Evolutionary conservation across 1,139 yeast genomes (phyloP).

Genomic region (Blastobotrys buckinghamii): DNA sequence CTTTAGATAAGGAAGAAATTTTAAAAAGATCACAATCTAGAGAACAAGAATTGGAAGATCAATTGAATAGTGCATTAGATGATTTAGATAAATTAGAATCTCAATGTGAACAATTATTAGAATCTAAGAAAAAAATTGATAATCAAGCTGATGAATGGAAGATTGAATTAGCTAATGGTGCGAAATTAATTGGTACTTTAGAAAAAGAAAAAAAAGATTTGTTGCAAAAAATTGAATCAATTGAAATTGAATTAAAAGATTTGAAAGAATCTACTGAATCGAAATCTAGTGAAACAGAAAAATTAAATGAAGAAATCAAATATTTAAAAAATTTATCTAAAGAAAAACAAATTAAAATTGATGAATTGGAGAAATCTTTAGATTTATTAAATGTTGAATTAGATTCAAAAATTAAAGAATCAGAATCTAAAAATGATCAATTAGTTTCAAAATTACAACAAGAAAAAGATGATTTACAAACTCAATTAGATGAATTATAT

Average conservation of each 20-base stretch:
- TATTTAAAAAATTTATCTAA: constrained; percentile 21
- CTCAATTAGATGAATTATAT: constrained; percentile 36
- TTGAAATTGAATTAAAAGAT: constrained; percentile 26
- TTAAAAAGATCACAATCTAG: constrained; percentile 37
- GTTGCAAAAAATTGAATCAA: constrained; percentile 19
- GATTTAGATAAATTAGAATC: constrained; percentile 36
- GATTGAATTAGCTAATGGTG: constrained; percentile 33
- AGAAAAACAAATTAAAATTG: constrained; percentile 35
- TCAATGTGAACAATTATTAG: constrained; percentile 35
- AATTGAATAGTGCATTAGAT: constrained; percentile 32
- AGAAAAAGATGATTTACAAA: constrained; percentile 44
- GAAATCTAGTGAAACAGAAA: constrained; percentile 26
- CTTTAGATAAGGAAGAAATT: constrained; percentile 42
- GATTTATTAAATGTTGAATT: constrained; percentile 34
- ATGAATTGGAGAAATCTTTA: constrained; percentile 33
- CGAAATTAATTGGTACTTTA: constrained; percentile 28
- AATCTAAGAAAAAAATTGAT: constrained; percentile 34
- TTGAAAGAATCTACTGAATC: constrained; percentile 13
- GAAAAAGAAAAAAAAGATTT: constrained; percentile 32
- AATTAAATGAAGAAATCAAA: constrained; percentile 30
- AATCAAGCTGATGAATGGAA: constrained; percentile 30
- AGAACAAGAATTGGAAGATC: constrained; percentile 39
- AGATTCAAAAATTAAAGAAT: constrained; percentile 32
- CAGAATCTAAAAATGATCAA: constrained; percentile 33
- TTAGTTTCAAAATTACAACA: constrained; percentile 42